Base-by-base conservation (phyloP, 2,329 filamentous ascomycete genomes). In the Sclerotinia subarctica region DNA sequence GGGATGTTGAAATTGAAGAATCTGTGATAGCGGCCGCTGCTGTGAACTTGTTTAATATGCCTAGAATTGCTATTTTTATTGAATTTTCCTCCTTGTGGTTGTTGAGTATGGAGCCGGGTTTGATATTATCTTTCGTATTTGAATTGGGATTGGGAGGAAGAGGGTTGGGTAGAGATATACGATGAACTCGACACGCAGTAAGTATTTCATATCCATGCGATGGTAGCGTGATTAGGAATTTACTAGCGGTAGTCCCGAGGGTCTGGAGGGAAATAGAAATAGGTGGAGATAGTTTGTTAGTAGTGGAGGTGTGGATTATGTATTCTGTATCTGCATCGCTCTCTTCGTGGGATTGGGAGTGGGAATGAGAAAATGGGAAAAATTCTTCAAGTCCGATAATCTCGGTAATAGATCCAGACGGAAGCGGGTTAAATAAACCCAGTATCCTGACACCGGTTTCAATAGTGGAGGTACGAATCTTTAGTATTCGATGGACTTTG, bases 401-500 rank as follows among this genome's bases (percentile, higher is more conserved):
- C 2, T 64, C 62, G 35, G 62, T 44, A 2, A 57, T 24, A 13
- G 49, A 13, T 1, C n/a, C 6, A 3, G 10, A n/a, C 0, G 62
- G 6, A 3, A 7, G n/a, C 0, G 62, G 38, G 29, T 66, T 66
- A 15, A 66, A 70, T 21, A 70, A 11, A 1, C 70, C 70, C 21
- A 71, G 42, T 38, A 71, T 53, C 15, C 38, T 57, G 2, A 26
- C 35, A 11, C 38, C n/a, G 5, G 64, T 69, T 21, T 69, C n/a
- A 8, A 63, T 51, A 2, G 66, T 71, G 3, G 63, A 67, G 5
- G 69, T 71, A 3, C 1, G 38, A 2, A 71, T 47, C 53, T 64
- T 66, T 17, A 70, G 17, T 1, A 70, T 64, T n/a, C 59, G 53
- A 32, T 32, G 65, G 10, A 13, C 11, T 42, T 69, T 53, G 32